Evolutionary conservation across 2,329 filamentous ascomycete species (phyloP), one percentile per base, ranked within the genome.

Genomic region (Colletotrichum sp.): DNA sequence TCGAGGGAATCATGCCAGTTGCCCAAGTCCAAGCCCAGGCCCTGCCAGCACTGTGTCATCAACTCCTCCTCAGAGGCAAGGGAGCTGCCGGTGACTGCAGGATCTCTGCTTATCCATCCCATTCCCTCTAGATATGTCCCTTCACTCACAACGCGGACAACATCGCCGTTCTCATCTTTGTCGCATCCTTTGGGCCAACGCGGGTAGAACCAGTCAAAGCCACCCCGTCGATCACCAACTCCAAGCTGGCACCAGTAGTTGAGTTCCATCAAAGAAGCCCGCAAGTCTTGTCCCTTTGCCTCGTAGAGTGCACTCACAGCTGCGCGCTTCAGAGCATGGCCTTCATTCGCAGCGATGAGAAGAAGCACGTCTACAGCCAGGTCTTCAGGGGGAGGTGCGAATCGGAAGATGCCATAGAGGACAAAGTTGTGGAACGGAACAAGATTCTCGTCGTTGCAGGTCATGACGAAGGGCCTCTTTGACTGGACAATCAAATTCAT

Each of bases 221-320:
- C 96, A 24, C 94, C 94, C 79, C 94, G 94, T n/a, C 92, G 89
- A 82, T 98, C 97, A 7, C 97, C 98, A 12, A 99, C 92, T 0
- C 94, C 95, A 85, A 99, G 96, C 83, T 99, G 97, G 82, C 98
- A 99, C 96, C 96, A 99, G 82, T 98, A 97, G 82, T 98, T 93
- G 32, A 99, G 89, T 77, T 99, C 96, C 72, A 90, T 93, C 65
- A 99, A 92, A 3, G 94, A 93, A 26, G 93, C 95, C 71, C 97
- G 93, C 15, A 99, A 86, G 82, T 99, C 97, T 32, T 89, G 85
- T 3, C 89, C 83, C 69, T 94, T 93, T 16, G 92, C 91, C 69
- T 90, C 87, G 80, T 96, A 98, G 4, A 99, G 88, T 8, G 90
- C 87, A 67, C 90, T 88, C 1, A 98, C 89, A 0, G 95, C 92